Evolutionary conservation across 2,329 filamentous ascomycete genomes (phyloP), one percentile per base, ranked within the genome.

Genomic region (Penicillium glabrum): DNA sequence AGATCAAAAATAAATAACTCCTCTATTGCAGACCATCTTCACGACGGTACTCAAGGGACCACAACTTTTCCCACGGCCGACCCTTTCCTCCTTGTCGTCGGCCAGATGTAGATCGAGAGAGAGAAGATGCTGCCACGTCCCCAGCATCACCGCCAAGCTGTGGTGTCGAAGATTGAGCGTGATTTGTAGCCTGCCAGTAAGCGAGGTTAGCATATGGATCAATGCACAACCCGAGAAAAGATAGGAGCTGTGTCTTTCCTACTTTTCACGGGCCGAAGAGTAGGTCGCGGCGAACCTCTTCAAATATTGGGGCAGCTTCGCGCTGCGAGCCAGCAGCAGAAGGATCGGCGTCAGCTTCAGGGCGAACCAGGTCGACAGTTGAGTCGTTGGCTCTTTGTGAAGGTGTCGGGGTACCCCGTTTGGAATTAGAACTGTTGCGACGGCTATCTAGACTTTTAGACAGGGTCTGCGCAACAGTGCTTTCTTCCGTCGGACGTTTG

Each of bases 391-490:
- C 63, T 26, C 66, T 69, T 27, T 71, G 61, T 3, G 70, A 67
- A 2, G 72, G 70, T 2, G 64, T 64, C 1, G 70, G 65, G 0
- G 68, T 66, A 35, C 89, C 88, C 71, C 91, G 93, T 75, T 89
- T 93, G 56, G 90, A 96, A 53, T 84, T 89, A 14, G 89, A 90
- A 74, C 93, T 97, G 71, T 91, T 96, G 44, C 93, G 88, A 51
- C 93, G 87, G 75, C 90, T 96, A 72, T 97, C 93, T 26, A 98
- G 83, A 72, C 91, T 96, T 77, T 91, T 96, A 57, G 88, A 93
- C 14, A 93, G 78, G 6, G 88, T 91, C 75, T 88, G 89, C 67
- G 89, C 90, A 49, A 90, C 88, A 24, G 86, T 88, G 62, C 89
- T 88, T 57, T 89, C 89, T 57, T 84, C 85, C 14, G 82, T 78